These are phyloP conservation scores for Eucalyptus sp. DNA, from an alignment of 345 rosid genomes.

Conservation along the genomic window DNA sequence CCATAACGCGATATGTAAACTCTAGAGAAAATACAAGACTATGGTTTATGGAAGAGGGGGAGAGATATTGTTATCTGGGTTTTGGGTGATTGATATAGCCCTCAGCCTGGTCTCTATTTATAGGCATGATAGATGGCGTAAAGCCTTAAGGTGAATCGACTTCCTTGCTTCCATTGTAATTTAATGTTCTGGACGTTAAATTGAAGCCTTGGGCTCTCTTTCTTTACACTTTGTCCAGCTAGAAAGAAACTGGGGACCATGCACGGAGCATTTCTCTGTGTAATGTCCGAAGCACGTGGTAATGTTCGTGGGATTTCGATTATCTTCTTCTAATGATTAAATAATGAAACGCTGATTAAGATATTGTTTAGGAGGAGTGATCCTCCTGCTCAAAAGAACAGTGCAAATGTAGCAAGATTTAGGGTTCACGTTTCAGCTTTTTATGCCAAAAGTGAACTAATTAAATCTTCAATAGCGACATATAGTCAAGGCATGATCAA, in stretches of 20 bases:
- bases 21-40: neutral
- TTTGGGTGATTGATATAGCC: neutral
- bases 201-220: neutral
- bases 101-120: neutral
- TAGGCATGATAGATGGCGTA: neutral
- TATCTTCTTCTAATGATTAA: neutral
- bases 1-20: neutral
- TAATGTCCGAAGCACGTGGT: neutral
- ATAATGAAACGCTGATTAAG: neutral
- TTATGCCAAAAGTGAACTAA: neutral
- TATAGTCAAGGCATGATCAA: neutral
- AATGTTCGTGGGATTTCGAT: neutral
- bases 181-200: conserved; percentile 1
- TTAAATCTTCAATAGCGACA: neutral
- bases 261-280: neutral
- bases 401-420: neutral
- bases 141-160: conserved; percentile 28
- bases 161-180: conserved; percentile 62
- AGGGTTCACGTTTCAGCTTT: neutral
- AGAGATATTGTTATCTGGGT: neutral
- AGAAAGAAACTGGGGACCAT: neutral
- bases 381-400: neutral
- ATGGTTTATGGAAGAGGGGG: neutral
- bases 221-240: neutral
- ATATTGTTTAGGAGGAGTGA: neutral